Conservation (phyloP, 1,284 basidiomycete genomes). For the Ceratobasidium sp. region DNA sequence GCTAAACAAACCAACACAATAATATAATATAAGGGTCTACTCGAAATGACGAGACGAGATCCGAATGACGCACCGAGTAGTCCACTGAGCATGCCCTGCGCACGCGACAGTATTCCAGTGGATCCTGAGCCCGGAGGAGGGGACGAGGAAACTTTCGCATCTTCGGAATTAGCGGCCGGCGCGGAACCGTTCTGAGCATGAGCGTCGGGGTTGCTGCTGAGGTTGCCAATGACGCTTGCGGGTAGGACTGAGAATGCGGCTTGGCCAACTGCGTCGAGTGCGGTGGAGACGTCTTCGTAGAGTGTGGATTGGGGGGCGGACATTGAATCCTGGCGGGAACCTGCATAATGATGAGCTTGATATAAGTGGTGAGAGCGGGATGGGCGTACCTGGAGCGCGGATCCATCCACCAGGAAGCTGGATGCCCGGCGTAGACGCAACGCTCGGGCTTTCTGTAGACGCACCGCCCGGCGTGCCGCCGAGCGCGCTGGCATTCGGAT, state of each 20-base stretch:
- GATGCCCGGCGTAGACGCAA: constrained; percentile 10
- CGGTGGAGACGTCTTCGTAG: constrained; percentile 15
- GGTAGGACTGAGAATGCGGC: constrained; percentile 14
- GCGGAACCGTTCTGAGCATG: not conserved
- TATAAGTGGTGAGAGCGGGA: not conserved
- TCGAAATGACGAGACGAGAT: not conserved
- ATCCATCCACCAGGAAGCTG: constrained; percentile 41
- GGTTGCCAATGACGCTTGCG: not conserved
- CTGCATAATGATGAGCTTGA: not conserved
- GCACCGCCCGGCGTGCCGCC: not conserved
- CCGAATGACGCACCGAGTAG: constrained; percentile 27
- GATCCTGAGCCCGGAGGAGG: constrained; percentile 28
- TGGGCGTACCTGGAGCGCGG: constrained; percentile 14
- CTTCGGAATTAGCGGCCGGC: not conserved
- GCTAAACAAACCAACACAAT: not conserved
- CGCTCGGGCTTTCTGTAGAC: not conserved
- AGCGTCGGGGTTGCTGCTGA: constrained; percentile 12
- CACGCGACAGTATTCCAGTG: constrained; percentile 33
- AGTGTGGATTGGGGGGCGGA: not conserved
- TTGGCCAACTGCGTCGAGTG: constrained; percentile 5
- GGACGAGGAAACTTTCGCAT: not conserved
- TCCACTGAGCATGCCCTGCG: constrained; percentile 35
- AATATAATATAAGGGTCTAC: too few relatives aligned
- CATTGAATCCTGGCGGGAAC: constrained; percentile 9
- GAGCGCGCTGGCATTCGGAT: not conserved